phyloP scores from a whole-genome alignment of 805 yeast genomes.

The Candida boidinii region DNA sequence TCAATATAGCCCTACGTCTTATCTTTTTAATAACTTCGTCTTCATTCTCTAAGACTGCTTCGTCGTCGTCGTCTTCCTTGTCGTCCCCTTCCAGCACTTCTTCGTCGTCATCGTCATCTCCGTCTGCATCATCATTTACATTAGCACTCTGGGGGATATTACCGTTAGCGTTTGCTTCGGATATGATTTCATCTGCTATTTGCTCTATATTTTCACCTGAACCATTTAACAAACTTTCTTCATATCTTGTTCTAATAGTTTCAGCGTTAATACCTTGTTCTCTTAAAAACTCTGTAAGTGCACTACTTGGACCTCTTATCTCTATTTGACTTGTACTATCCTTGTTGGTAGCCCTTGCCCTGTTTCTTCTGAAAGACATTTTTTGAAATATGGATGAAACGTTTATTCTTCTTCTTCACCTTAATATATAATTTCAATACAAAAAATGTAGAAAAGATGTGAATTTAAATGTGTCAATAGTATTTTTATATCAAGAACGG shows the following conservation, averaged over 20 bases:
- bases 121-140: constrained; percentile 14
- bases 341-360: constrained; percentile 6
- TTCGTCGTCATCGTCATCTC: constrained; percentile 13
- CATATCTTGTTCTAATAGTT: constrained; percentile 46
- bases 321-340: constrained; percentile 8
- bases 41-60: constrained; percentile 27
- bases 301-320: constrained; percentile 66
- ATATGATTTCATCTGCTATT: constrained; percentile 11
- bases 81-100: constrained; percentile 8
- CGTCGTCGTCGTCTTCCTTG: constrained; percentile 18
- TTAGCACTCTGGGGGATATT: neutral
- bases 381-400: no score
- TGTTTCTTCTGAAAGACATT: constrained; percentile 18
- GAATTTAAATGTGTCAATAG: no score
- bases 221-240: constrained; percentile 19
- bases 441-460: no score
- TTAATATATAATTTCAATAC: no score
- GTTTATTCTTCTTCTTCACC: no score
- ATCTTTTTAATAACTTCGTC: constrained; percentile 12
- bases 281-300: constrained; percentile 78
- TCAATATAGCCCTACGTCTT: constrained; percentile 13
- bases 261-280: constrained; percentile 87
- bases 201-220: constrained; percentile 15
- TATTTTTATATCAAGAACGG: no score
- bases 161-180: constrained; percentile 9